These are phyloP conservation scores for Hypoxylon sp. DNA, from an alignment of 2,329 filamentous ascomycete genomes.

Conservation along the genomic window DNA sequence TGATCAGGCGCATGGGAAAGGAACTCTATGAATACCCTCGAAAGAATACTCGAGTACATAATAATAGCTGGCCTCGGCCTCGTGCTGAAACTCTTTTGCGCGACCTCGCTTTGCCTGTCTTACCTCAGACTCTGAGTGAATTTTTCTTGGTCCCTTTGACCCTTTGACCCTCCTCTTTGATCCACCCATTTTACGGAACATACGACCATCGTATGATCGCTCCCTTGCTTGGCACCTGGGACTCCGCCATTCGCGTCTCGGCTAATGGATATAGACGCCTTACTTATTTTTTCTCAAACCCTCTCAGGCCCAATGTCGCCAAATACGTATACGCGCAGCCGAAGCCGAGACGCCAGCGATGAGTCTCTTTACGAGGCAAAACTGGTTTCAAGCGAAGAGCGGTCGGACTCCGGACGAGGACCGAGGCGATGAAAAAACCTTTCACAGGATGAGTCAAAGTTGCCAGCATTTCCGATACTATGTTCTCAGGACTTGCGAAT, in stretches of 20 bases:
- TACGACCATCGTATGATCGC: background rate
- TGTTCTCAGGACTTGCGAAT: background rate
- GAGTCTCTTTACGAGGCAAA: background rate
- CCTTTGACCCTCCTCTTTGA: background rate
- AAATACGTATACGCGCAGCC: background rate
- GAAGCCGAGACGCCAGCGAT: too few species aligned
- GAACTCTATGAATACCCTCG: background rate
- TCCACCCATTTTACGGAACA: background rate
- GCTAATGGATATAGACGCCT: background rate
- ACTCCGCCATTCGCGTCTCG: background rate
- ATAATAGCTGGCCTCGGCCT: slow-evolving; percentile 6
- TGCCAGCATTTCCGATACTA: too few species aligned
- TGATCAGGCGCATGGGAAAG: slow-evolving; percentile 14
- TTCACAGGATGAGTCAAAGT: background rate
- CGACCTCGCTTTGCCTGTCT: slow-evolving; percentile 1
- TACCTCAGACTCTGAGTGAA: slow-evolving; percentile 26
- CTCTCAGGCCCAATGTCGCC: background rate
- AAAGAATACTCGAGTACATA: slow-evolving; percentile 7
- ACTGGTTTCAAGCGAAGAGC: background rate
- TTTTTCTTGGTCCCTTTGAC: background rate
- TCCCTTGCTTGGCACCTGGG: background rate
- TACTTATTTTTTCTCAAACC: too few species aligned
- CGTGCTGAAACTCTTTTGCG: slow-evolving; percentile 12
- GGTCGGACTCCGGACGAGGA: background rate
- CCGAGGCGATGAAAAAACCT: background rate